Evolutionary conservation across 768 basidiomycete genomes (phyloP).

Genomic region (Fistulinella prunicolor): DNA sequence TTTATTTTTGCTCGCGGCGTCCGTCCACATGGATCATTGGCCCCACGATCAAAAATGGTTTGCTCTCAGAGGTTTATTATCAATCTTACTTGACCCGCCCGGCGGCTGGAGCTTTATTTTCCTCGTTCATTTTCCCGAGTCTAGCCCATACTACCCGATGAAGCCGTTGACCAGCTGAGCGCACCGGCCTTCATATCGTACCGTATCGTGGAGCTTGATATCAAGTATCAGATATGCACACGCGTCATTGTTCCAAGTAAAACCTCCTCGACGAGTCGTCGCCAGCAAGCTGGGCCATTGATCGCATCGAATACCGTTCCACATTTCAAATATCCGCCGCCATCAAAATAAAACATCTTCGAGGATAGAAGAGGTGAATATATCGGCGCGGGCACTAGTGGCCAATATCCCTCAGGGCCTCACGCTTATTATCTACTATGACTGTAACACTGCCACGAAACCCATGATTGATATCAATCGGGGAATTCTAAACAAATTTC

Average conservation of each 20-base stretch:
- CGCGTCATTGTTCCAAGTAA: not conserved
- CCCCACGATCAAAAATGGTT: not conserved
- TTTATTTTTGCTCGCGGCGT: too few relatives aligned
- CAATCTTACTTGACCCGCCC: not conserved
- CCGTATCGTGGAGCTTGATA: too few relatives aligned
- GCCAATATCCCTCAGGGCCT: conserved; percentile 20
- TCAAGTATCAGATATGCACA: too few relatives aligned
- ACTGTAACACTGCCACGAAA: conserved; percentile 1
- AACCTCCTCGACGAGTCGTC: conserved; percentile 1
- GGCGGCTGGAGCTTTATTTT: too few relatives aligned
- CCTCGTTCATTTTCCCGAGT: too few relatives aligned
- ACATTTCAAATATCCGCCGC: not conserved
- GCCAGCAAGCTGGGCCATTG: not conserved
- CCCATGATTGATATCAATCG: not conserved
- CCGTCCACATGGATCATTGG: too few relatives aligned
- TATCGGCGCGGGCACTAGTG: conserved; percentile 14
- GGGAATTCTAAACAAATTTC: not conserved
- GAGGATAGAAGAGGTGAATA: not conserved
- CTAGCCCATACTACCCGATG: not conserved
- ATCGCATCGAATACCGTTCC: not conserved
- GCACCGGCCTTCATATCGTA: too few relatives aligned
- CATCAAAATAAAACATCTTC: not conserved
- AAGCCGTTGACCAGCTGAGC: not conserved
- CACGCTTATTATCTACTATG: conserved; percentile 10
- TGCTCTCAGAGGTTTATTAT: not conserved